Evolutionary conservation across 169 alveolate species (phyloP), one percentile per base, ranked within the genome.

Genomic region (Eimeria acervulina): DNA sequence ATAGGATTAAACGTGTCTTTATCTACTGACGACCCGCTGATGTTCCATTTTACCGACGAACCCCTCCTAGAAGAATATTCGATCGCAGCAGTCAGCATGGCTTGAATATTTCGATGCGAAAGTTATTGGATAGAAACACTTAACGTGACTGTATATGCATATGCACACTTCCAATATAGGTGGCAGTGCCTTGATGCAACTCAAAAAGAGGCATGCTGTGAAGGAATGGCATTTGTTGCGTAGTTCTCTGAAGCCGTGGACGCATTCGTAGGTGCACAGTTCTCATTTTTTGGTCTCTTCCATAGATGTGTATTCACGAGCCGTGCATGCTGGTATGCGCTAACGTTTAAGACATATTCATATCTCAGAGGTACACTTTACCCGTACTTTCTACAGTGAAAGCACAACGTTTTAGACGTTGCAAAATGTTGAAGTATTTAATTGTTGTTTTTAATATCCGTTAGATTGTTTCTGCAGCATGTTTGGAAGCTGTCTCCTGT

Each of bases 21-120:
- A 26, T 98, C 99, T 47, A 98, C 99, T 21, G 99, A 99, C 95
- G 99, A 99, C 95, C 99, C 99, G 12, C 95, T 99, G 84, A 98
- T 98, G 98, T 97, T 99, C 94, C 99, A 98, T 95, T 96, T 98
- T 84, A 98, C 99, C 2, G 98, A 97, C 47, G 99, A 99, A 88
- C 99, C 99, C 36, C 97, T 99, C 40, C 96, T 99, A 42, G 99
- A 99, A 94, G 99, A 99, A 95, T 99, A 99, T 94, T 98, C 99
- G 33, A 97, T 98, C 90, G 98, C 99, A 21, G 97, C 97, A 95
- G 97, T 97, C 59, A 51, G 95, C 47, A 21, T 33, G n/a, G 55
- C 87, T 38, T 42, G 87, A 40, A 76, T n/a, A 8, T 5, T 36
- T 76, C 63, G 38, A 33, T 38, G 38, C 59, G 21, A 0, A 36